Base-by-base conservation (phyloP, 2,329 filamentous ascomycete genomes). In the Scedosporium apiospermum region DNA sequence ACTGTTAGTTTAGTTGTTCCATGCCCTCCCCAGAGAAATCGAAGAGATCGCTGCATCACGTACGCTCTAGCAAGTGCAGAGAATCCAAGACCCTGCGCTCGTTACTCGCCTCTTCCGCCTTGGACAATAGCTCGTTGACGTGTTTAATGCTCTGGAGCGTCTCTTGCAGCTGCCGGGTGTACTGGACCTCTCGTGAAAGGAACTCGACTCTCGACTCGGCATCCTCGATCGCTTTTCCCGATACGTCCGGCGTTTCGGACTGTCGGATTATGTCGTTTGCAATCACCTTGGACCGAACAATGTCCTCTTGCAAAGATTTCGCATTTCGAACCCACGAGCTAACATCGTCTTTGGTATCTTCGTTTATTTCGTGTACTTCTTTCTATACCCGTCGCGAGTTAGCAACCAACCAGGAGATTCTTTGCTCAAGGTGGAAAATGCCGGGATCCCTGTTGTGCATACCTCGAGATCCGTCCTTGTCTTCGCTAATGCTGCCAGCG, bases 291-390 rank as follows among this genome's bases (percentile, higher is more conserved):
- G 91, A 93, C 57, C 85, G 84, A 69, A 90, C 85, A 66, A 97
- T 93, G 71, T 97, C 93, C 65, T 88, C 84, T 72, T 96, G 91
- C 6, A 97, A 83, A 61, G 88, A 85, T 74, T 91, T 91, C 58
- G 93, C 91, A 73, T 95, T 91, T 60, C 81, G 77, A 63, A 96
- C 90, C 93, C 93, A 98, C 60, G 87, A 84, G 70, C 91, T 89
- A 60, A 96, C 88, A 69, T 96, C 89, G 46, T 87, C 84, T 63
- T 88, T 89, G 18, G 87, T 89, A 67, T 91, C 86, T 70, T 86
- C 84, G 74, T 93, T 96, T 65, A 95, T 84, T 23, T 78, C 74
- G 66, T 87, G 88, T 64, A 98, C 88, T 68, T 96, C 87, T 64
- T 82, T 76, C 86, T 90, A 63, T 10, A 5, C 14, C 23, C 21